Base-by-base conservation (phyloP, 306 rosid species). In the Cucumis hystrix region DNA sequence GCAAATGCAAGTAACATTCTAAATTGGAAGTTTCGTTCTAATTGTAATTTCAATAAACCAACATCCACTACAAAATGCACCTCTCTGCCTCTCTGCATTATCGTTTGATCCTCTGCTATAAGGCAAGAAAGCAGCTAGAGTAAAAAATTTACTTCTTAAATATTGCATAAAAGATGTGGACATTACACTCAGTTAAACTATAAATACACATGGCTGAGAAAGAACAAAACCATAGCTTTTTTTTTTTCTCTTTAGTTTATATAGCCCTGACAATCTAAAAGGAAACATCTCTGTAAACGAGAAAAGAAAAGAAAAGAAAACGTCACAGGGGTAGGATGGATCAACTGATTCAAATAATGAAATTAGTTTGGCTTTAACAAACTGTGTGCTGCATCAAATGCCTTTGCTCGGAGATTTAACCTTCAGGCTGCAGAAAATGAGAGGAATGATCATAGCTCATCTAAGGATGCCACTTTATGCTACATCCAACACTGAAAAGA, bases 401-500 rank as follows among this genome's bases (percentile, higher is more conserved):
- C 73, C 81, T 78, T 60, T 39, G 21, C 54, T 70, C 82, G 74
- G 72, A 77, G 37, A 65, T 23, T 30, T 74, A 75, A 58, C 79
- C 68, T 64, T 83, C 40, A 20, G 73, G 66, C 47, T 20, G 70
- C 30, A 28, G 83, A 67, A 40, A 66, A 79, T 13, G 77, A 82
- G 79, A 55, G 40, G n/a, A 55, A 62, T 77, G 13, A 54, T 79
- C 58, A 87, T 68, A 70, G 43, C 70, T 77, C 79, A 74, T 81
- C 86, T 81, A 83, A 1, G 95, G 98, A 85, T 94, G 95, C 97
- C 98, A 94, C 89, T 94, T 94, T 85, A 92, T 94, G 85, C 97
- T 86, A 86, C 98, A 94, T 89, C 97, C 98, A 86, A 94, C 83
- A 80, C 98, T 94, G 78, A n/a, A 47, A 78, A 33, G 10, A 86